Evolutionary conservation across 768 basidiomycete species (phyloP), one percentile per base, ranked within the genome.

Genomic region (Agaricus blazei): DNA sequence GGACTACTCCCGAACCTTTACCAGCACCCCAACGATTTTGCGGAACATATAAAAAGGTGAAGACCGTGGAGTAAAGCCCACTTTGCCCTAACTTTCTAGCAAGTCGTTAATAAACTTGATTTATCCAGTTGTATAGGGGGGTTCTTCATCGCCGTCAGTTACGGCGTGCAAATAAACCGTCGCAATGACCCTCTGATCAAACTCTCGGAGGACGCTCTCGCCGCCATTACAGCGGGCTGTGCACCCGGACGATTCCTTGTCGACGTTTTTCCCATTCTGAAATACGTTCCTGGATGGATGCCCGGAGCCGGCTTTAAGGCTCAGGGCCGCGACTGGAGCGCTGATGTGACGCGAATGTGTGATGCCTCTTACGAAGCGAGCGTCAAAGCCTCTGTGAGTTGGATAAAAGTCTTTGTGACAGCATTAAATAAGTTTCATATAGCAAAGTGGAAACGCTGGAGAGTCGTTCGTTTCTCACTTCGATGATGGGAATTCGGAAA

Each of bases 261-360:
- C 28, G 54, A 59, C 29, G 36, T 56, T 19, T 42, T 59, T 27
- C 54, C 59, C 38, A 19, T 38, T 4, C 31, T 59, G 2, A 59
- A 49, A 42, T 38, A 59, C 19, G 54, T 59, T n/a, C 59, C 59
- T 14, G 54, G 56, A 8, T 57, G 59, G 59, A 38, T 59, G 26
- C 58, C 59, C 1, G 59, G 59, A 1, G 51, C 59, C 9, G 48
- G 46, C 8, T 59, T 59, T 51, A 52, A 59, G 36, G 23, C 19
- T 14, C 40, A 41, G 14, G 58, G 45, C 2, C 44, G 43, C 5
- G 24, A 56, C 9, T 52, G 44, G 49, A 42, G 48, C 28, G 26
- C 36, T 11, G 24, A 15, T 26, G 36, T 26, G 1, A 19, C 11
- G 23, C 38, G 38, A 15, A 47, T 51, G 19, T 11, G 23, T 11